Evolutionary conservation across 305 asterid species (phyloP).

Genomic region (Rubia peregrina): DNA sequence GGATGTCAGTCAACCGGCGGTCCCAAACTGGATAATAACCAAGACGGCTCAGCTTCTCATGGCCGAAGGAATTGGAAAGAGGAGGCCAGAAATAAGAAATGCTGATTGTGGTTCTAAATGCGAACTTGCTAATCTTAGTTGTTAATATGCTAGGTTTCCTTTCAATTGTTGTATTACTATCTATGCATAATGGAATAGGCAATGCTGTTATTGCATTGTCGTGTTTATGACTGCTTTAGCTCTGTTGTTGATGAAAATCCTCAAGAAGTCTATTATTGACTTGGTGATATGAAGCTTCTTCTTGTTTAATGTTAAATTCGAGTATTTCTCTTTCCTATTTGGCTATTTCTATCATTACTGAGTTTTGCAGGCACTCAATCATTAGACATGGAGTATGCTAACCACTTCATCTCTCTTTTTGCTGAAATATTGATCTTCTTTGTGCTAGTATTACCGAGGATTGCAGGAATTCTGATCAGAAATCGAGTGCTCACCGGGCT

Average conservation of each 20-base stretch:
- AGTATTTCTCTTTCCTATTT: background rate
- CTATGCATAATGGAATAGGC: background rate
- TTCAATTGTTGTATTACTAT: background rate
- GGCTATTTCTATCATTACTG: background rate
- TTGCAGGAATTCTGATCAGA: background rate
- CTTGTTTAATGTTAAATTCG: background rate
- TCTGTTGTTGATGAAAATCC: background rate
- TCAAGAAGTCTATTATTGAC: background rate
- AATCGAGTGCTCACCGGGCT: background rate
- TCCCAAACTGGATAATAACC: conserved; percentile 19
- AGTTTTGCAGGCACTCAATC: background rate
- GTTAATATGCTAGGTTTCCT: conserved; percentile 6
- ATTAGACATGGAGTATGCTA: background rate
- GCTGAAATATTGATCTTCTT: background rate
- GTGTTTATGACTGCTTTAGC: background rate
- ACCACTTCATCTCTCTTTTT: background rate
- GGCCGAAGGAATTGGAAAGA: conserved; percentile 81
- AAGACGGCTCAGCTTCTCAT: conserved; percentile 26
- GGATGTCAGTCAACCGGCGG: conserved; percentile 17
- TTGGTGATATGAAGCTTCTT: background rate
- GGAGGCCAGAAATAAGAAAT: conserved; percentile 78
- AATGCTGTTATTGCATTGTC: background rate
- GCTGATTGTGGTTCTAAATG: conserved; percentile 19
- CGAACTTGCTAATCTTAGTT: conserved; percentile 10
- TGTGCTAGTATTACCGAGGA: background rate